These are phyloP conservation scores for Trichoderma afroharzianum DNA, from an alignment of 2,329 filamentous ascomycete genomes.

Conservation along the genomic window DNA sequence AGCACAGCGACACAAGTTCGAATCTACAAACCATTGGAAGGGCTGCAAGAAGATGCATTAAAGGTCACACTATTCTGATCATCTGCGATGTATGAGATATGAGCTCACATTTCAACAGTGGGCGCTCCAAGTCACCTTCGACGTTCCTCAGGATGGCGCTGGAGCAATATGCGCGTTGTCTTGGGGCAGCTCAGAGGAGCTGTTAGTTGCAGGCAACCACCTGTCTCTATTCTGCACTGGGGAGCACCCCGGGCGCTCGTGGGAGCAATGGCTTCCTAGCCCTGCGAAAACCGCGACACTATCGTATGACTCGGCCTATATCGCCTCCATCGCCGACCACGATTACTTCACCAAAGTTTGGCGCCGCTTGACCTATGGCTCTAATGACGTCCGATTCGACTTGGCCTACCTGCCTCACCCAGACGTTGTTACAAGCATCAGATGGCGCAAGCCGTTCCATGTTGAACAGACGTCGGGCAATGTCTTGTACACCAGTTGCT, in stretches of 20 bases:
- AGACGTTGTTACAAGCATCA: conserved; percentile 70
- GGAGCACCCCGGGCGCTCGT: conserved; percentile 55
- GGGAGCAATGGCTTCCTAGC: conserved; percentile 72
- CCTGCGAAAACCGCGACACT: conserved; percentile 70
- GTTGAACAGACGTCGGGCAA: conserved; percentile 77
- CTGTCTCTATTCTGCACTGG: conserved; percentile 65
- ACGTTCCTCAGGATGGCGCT: conserved; percentile 32
- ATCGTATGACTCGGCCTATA: conserved; percentile 82
- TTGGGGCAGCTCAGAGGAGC: conserved; percentile 83
- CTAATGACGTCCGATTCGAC: conserved; percentile 82
- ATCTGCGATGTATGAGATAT: neutral
- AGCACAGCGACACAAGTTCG: conserved; percentile 65
- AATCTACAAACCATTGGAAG: conserved; percentile 70
- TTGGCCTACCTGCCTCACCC: conserved; percentile 88
- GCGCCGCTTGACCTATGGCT: conserved; percentile 80
- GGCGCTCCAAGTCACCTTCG: conserved; percentile 61
- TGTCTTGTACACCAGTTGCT: conserved; percentile 83
- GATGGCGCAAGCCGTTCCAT: conserved; percentile 80
- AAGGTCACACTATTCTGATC: conserved; percentile 51
- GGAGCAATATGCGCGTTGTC: conserved; percentile 57
- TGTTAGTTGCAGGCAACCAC: conserved; percentile 69
- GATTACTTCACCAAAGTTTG: conserved; percentile 90
- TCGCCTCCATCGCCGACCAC: conserved; percentile 74
- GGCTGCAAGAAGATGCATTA: conserved; percentile 64
- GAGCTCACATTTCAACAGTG: conserved; percentile 45